Conservation (phyloP, 495 filamentous ascomycete genomes). For the Parmelia sp. region DNA sequence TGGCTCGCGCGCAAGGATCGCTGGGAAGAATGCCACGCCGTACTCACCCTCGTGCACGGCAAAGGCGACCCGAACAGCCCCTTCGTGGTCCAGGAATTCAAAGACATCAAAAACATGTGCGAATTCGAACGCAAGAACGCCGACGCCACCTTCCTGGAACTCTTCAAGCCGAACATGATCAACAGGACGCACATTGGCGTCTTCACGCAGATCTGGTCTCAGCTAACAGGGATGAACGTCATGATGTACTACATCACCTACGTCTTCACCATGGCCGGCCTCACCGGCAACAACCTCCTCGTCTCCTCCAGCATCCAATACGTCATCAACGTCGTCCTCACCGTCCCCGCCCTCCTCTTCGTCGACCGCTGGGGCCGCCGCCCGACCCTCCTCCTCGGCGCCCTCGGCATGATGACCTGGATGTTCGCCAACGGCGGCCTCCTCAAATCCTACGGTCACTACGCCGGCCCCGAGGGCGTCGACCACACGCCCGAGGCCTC, state of each 20-base stretch:
- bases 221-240: slow-evolving; percentile 71
- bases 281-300: slow-evolving; percentile 54
- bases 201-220: slow-evolving; percentile 69
- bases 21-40: slow-evolving; percentile 64
- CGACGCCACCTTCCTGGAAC: slow-evolving; percentile 48
- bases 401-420: slow-evolving; percentile 45
- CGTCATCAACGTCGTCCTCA: slow-evolving; percentile 66
- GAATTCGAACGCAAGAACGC: slow-evolving; percentile 56
- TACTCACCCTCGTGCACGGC: slow-evolving; percentile 62
- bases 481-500: slow-evolving; percentile 38
- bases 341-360: slow-evolving; percentile 53
- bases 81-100: slow-evolving; percentile 57
- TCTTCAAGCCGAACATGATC: slow-evolving; percentile 56
- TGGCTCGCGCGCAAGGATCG: slow-evolving; percentile 70
- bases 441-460: slow-evolving; percentile 51
- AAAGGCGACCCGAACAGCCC: slow-evolving; percentile 53
- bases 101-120: slow-evolving; percentile 60
- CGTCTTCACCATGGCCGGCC: slow-evolving; percentile 62
- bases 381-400: slow-evolving; percentile 45
- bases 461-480: slow-evolving; percentile 47
- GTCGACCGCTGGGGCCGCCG: slow-evolving; percentile 51
- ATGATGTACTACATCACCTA: slow-evolving; percentile 75
- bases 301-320: slow-evolving; percentile 68
- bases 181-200: slow-evolving; percentile 66
- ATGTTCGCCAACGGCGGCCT: slow-evolving; percentile 53